Base-by-base conservation (phyloP, 2,329 filamentous ascomycete genomes). In the Aspergillus pseudoglaucus region DNA sequence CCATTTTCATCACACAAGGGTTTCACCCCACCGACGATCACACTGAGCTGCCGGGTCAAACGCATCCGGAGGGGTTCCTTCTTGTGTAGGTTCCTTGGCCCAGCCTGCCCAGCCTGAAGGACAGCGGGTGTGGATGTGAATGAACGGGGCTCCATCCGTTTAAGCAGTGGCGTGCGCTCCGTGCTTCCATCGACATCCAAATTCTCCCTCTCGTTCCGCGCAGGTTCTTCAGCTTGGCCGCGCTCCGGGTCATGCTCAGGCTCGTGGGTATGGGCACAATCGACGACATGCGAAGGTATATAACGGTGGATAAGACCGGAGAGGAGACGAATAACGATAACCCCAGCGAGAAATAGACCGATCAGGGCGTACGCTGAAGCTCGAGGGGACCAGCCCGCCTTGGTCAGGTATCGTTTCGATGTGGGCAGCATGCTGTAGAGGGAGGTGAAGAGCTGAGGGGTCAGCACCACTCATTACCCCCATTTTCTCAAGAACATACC, bases 361-460 rank as follows among this genome's bases (percentile, higher is more conserved):
- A 74, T 75, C 32, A 75, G 59, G 0, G 65, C 62, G 51, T 68
- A 76, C 3, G 73, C 84, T 5, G 90, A 88, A 2, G 71, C 64
- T 52, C 83, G 80, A 3, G 87, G 75, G 6, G 80, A 76, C 67
- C 84, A 83, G 14, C 83, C 84, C 45, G 83, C 85, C 47, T 82
- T 76, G 50, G 78, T 74, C 3, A 98, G 77, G 62, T 95, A 95
- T 35, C 75, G 76, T 62, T 86, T 90, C 2, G 91, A 84, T 17
- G 88, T 89, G 8, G 91, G 91, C 6, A 97, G 78, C 87, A 97
- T 96, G 68, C 84, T 93, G 67, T 90, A 95, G 25, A 97, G 72
- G 1, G 91, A 84, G 32, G 90, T 95, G 68, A 95, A 96, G 37
- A 95, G 79, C 90, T 95, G 35, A 38, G 9, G 9, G 35, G 33